Evolutionary conservation across 495 filamentous ascomycete species (phyloP), one percentile per base, ranked within the genome.

Genomic region (Parmelia sp.): DNA sequence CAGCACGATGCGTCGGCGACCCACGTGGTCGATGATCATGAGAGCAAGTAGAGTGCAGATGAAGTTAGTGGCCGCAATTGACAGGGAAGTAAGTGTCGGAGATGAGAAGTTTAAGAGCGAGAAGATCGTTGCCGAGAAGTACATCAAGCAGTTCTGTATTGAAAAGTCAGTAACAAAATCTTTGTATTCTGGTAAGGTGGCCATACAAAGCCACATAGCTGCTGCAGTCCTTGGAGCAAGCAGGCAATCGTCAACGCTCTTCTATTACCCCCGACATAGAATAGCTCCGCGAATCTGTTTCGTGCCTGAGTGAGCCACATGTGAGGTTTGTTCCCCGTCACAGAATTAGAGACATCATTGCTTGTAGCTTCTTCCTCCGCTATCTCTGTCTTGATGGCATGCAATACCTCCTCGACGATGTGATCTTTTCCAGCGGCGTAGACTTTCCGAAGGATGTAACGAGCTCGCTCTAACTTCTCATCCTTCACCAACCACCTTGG

Each of bases 81-180:
- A 85, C 47, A 96, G 82, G 4, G 90, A 89, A 4, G 88, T 91
- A 55, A 93, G 79, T 0, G 90, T 96, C 33, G 92, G 92, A 23
- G 84, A 86, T 37, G 80, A 79, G 73, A 96, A 96, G 4, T 88
- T 88, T 27, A 96, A 78, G 36, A 91, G 76, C 15, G 85, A 79
- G 73, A 97, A 97, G 37, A 97, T 90, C 8, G 91, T 96, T 6
- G 91, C 90, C 10, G 90, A 92, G 73, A 92, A 96, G 73, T 97
- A 97, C 92, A 97, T 97, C 17, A 96, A 80, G 56, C 88, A 88
- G 75, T 96, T 96, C 84, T 88, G 69, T 55, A 45, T 23, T n/a
- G 44, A 29, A 17, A 2, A 25, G n/a, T 60, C 23, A 39, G 33
- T 63, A 33, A 63, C 45, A 49, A 49, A 12, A 23, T 25, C 45